Conservation (phyloP, 1,139 yeast species). For the Zygosaccharomyces sapae region DNA sequence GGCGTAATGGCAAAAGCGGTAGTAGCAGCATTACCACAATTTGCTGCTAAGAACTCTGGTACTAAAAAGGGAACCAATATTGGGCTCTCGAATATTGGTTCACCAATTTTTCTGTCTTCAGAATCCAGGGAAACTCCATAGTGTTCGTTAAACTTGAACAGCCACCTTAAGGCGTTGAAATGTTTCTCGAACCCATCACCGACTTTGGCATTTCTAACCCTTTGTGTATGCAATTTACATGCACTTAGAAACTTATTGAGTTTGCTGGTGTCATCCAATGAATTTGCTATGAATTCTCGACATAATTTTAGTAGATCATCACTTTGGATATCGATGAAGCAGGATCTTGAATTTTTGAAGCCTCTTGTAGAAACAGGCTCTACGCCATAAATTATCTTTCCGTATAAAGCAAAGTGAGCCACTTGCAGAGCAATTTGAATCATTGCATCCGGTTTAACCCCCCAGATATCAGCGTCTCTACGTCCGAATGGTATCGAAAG, state of each 20-base stretch:
- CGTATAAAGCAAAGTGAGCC: constrained; percentile 69
- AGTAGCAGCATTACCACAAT: constrained; percentile 78
- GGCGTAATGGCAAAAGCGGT: constrained; percentile 73
- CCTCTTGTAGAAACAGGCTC: constrained; percentile 73
- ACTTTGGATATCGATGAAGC: constrained; percentile 60
- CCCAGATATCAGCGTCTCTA: constrained; percentile 48
- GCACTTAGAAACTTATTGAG: constrained; percentile 45
- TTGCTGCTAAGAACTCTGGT: constrained; percentile 47
- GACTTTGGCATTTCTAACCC: constrained; percentile 49
- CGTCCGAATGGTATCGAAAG: constrained; percentile 42
- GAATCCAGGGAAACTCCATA: constrained; percentile 42
- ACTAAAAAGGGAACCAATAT: constrained; percentile 44
- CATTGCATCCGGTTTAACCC: constrained; percentile 60
- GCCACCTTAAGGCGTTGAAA: constrained; percentile 56
- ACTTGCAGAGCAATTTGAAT: constrained; percentile 66
- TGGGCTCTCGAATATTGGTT: constrained; percentile 39
- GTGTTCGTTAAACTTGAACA: constrained; percentile 36
- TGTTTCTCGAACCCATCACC: constrained; percentile 74
- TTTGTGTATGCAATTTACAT: constrained; percentile 49
- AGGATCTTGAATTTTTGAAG: constrained; percentile 65
- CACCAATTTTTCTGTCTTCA: constrained; percentile 30
- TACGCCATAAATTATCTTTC: constrained; percentile 59
- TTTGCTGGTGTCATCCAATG: constrained; percentile 34
- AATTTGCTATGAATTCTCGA: constrained; percentile 56
- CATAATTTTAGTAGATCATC: constrained; percentile 51